Conservation (phyloP, 2,329 filamentous ascomycete genomes). For the Myrmaecium sp. region DNA sequence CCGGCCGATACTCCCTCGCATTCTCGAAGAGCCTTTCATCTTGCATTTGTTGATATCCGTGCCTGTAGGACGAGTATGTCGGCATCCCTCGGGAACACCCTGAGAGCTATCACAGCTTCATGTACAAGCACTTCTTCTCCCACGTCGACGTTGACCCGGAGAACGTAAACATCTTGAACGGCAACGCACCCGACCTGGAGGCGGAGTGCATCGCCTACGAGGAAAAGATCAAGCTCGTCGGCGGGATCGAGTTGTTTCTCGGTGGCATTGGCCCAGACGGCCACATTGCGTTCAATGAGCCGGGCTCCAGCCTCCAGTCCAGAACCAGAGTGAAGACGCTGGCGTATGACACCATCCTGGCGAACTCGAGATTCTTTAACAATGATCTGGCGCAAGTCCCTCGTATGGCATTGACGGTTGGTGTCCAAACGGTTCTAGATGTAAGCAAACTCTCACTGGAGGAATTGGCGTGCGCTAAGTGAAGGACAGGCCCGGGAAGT, state of each 20-base stretch:
- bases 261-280: constrained; percentile 75
- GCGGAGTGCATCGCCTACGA: constrained; percentile 69
- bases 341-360: constrained; percentile 71
- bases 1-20: constrained; percentile 2
- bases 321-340: constrained; percentile 74
- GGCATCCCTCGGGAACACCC: constrained; percentile 68
- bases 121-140: constrained; percentile 86
- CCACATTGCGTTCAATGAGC: constrained; percentile 84
- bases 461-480: too few species aligned
- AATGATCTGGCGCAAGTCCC: constrained; percentile 60
- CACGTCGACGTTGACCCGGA: constrained; percentile 65
- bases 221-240: constrained; percentile 53
- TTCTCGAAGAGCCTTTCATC: constrained; percentile 2
- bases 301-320: constrained; percentile 60
- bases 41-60: constrained; percentile 1
- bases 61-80: constrained; percentile 64
- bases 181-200: constrained; percentile 58
- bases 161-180: constrained; percentile 73
- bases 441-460: constrained; percentile 13
- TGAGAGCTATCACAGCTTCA: constrained; percentile 79
- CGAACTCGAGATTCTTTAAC: constrained; percentile 71
- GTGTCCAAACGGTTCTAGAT: constrained; percentile 69
- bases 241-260: constrained; percentile 74
- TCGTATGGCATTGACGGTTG: constrained; percentile 68
- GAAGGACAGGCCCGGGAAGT: constrained; percentile 49